A percentile compares a stretch with the other conserved stretches of the same genome.
Evolutionary conservation across 805 yeast species (phyloP).

Genomic region (Candida germanica): DNA sequence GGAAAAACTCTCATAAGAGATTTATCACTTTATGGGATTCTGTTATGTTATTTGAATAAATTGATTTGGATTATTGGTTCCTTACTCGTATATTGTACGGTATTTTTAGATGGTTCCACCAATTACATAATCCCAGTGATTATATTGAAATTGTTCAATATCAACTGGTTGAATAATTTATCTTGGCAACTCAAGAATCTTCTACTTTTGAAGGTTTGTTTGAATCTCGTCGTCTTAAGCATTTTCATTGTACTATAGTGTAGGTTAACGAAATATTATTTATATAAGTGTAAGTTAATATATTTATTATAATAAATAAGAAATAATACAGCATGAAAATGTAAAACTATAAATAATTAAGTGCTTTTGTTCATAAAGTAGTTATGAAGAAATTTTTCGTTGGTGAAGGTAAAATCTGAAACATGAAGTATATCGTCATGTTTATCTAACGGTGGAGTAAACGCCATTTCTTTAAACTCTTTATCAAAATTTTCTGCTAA

Average conservation of each 20-base stretch:
- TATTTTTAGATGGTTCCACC: conserved; percentile 6
- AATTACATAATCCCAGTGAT: conserved; percentile 9
- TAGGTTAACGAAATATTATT: neutral
- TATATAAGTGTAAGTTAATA: neutral
- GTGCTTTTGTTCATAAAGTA: conserved; percentile 5
- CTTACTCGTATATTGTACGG: conserved; percentile 12
- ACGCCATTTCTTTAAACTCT: conserved; percentile 40
- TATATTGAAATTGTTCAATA: conserved; percentile 18
- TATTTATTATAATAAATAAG: no score
- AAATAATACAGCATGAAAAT: no score
- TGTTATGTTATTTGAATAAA: conserved; percentile 14
- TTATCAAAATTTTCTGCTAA: conserved; percentile 44
- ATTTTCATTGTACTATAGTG: conserved; percentile 7
- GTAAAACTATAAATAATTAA: no score
- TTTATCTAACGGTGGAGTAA: conserved; percentile 29
- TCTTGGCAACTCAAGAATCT: neutral
- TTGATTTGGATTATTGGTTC: conserved; percentile 18
- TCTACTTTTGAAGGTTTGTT: conserved; percentile 7
- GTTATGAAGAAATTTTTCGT: conserved; percentile 30
- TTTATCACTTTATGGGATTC: conserved; percentile 10
- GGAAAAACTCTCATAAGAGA: conserved; percentile 16
- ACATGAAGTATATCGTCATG: conserved; percentile 35
- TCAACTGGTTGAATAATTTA: conserved; percentile 17
- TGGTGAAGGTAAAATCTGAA: conserved; percentile 40
- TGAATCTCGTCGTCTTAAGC: conserved; percentile 9